A percentile compares a stretch with the other conserved stretches of the same genome.
Evolutionary conservation across 2,329 filamentous ascomycete species (phyloP).

Genomic region (Ophiocordyceps australis): DNA sequence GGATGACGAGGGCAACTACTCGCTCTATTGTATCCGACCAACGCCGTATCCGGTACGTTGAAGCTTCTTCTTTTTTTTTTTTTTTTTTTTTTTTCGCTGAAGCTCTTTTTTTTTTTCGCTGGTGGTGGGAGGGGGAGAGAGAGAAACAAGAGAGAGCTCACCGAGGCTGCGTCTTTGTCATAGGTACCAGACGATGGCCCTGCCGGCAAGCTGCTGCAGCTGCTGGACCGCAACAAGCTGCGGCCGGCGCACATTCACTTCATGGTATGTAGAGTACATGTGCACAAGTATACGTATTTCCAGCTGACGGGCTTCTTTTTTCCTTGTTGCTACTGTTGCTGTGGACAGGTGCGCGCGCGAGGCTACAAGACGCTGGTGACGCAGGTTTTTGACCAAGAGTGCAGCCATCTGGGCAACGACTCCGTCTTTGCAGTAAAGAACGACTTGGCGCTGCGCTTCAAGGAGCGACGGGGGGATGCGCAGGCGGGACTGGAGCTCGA

Average conservation of each 20-base stretch:
- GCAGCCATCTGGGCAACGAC: conserved; percentile 38
- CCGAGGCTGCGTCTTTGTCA: background rate
- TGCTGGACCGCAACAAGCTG: conserved; percentile 37
- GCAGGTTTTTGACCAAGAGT: conserved; percentile 56
- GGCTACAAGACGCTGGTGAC: conserved; percentile 50
- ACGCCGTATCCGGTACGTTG: conserved; percentile 29
- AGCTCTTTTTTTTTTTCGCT: no score
- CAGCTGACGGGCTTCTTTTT: background rate
- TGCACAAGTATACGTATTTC: no score
- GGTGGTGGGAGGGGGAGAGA: no score
- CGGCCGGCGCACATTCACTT: conserved; percentile 44
- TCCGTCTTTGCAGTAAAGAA: conserved; percentile 36
- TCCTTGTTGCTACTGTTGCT: background rate
- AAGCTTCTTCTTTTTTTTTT: no score
- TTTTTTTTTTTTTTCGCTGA: no score
- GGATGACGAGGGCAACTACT: conserved; percentile 44
- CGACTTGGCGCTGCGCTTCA: conserved; percentile 24
- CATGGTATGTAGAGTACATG: no score
- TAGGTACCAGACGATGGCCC: conserved; percentile 29
- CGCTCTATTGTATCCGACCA: conserved; percentile 40
- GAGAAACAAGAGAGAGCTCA: no score
- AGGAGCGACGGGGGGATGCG: conserved; percentile 13
- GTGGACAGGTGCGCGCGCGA: conserved; percentile 21
- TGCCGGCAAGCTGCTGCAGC: conserved; percentile 27
- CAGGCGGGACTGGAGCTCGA: conserved; percentile 39